phyloP scores from a whole-genome alignment of 768 basidiomycete genomes.

The Rhodocollybia butyracea region DNA sequence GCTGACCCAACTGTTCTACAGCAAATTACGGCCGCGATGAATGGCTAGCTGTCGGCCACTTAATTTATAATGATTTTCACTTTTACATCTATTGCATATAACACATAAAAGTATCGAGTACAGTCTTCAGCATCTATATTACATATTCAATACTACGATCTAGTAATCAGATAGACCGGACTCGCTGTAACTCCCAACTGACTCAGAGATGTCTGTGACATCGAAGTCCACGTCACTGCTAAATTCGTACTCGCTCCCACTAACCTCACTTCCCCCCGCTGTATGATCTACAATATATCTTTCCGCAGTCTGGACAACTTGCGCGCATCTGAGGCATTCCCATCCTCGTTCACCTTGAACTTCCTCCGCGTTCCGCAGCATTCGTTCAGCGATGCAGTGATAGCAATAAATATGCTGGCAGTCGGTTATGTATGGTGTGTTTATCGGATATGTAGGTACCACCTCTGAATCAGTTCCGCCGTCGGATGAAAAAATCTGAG shows the following conservation, averaged over 20 bases:
- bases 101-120: too few species aligned
- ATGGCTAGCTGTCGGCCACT: background rate
- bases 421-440: slow-evolving; percentile 79
- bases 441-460: slow-evolving; percentile 58
- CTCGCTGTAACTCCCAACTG: slow-evolving; percentile 47
- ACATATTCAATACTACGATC: background rate
- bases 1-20: slow-evolving; percentile 73
- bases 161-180: slow-evolving; percentile 31
- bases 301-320: slow-evolving; percentile 60
- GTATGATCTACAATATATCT: slow-evolving; percentile 49
- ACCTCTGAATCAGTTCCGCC: slow-evolving; percentile 33
- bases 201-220: slow-evolving; percentile 45
- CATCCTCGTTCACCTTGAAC: slow-evolving; percentile 56
- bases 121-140: background rate
- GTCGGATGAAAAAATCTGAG: slow-evolving; percentile 20
- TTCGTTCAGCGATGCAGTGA: slow-evolving; percentile 82
- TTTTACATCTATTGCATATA: background rate
- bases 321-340: slow-evolving; percentile 82
- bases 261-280: slow-evolving; percentile 16
- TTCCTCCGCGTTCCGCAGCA: slow-evolving; percentile 72
- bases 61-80: background rate
- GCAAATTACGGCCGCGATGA: slow-evolving; percentile 55
- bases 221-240: slow-evolving; percentile 30
- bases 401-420: slow-evolving; percentile 93
- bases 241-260: slow-evolving; percentile 9